Percentiles rank a stretch among this genome's conserved stretches.
Evolutionary conservation across 225 moss, liverwort and hornwort genomes (phyloP).

Genomic region (Sphagnum contortum): DNA sequence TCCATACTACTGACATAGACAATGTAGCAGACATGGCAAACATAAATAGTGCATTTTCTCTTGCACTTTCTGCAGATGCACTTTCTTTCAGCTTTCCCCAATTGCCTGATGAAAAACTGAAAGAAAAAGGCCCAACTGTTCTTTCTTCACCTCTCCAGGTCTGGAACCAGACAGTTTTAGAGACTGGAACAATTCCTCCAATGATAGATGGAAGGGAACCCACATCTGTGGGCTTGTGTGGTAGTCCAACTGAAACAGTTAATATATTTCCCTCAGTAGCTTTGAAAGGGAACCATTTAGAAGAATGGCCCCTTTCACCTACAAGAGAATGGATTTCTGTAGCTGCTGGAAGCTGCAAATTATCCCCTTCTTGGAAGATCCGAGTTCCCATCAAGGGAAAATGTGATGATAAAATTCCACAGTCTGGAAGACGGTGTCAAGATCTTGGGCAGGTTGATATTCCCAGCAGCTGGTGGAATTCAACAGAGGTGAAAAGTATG

Average conservation of each 20-base stretch:
- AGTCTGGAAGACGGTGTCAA: constrained; percentile 19
- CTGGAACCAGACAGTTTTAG: constrained; percentile 16
- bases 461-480: constrained; percentile 18
- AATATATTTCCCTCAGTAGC: constrained; percentile 5
- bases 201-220: constrained; percentile 37
- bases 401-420: too few relatives aligned
- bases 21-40: too few relatives aligned
- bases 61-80: too few relatives aligned
- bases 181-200: constrained; percentile 31
- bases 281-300: constrained; percentile 4
- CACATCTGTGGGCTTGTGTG: too few relatives aligned
- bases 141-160: constrained; percentile 2
- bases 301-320: constrained; percentile 31
- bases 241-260: background rate
- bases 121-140: background rate
- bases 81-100: too few relatives aligned
- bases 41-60: too few relatives aligned
- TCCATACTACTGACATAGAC: too few relatives aligned
- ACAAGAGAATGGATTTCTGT: constrained; percentile 46
- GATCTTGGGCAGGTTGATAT: constrained; percentile 21
- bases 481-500: constrained; percentile 11
- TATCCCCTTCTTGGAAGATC: background rate
- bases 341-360: constrained; percentile 4
- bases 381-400: too few relatives aligned
- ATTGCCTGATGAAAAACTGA: too few relatives aligned